Percentiles rank a stretch among this genome's conserved stretches.
These are phyloP conservation scores for Fraxinus paxiana DNA, from an alignment of 305 asterid species.

Conservation along the genomic window DNA sequence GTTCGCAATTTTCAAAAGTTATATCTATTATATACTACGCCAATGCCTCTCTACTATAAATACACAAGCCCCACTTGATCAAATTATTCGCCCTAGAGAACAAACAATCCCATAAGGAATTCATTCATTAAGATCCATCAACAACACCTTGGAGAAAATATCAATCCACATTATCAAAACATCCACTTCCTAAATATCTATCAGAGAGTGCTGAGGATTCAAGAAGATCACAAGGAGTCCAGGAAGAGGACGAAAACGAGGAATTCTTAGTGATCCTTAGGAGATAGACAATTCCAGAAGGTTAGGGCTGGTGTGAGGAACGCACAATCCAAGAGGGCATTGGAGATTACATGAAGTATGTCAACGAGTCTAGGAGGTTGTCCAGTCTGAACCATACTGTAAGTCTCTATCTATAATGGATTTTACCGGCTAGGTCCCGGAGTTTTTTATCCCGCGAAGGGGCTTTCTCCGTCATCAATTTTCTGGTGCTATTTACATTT, in stretches of 20 bases:
- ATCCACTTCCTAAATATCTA: not conserved
- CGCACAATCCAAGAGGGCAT: not conserved
- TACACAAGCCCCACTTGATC: not conserved
- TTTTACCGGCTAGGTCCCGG: not conserved
- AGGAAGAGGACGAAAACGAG: not conserved
- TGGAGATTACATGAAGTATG: not conserved
- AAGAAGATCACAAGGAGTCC: not conserved
- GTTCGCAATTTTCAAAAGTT: too few relatives aligned
- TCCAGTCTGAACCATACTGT: not conserved
- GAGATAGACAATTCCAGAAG: not conserved
- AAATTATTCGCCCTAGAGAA: not conserved
- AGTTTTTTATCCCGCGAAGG: not conserved
- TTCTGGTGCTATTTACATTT: not conserved
- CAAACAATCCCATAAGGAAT: not conserved
- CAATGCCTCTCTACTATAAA: not conserved
- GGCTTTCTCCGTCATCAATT: not conserved
- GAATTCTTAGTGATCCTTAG: not conserved
- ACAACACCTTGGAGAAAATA: not conserved
- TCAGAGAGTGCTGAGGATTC: not conserved
- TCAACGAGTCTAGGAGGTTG: not conserved
- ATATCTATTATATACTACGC: not conserved
- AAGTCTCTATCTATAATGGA: not conserved
- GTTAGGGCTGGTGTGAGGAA: not conserved
- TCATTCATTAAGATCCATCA: not conserved
- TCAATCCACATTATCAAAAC: not conserved